Conservation (phyloP, 768 basidiomycete species). For the Clitopilus passeckerianus region DNA sequence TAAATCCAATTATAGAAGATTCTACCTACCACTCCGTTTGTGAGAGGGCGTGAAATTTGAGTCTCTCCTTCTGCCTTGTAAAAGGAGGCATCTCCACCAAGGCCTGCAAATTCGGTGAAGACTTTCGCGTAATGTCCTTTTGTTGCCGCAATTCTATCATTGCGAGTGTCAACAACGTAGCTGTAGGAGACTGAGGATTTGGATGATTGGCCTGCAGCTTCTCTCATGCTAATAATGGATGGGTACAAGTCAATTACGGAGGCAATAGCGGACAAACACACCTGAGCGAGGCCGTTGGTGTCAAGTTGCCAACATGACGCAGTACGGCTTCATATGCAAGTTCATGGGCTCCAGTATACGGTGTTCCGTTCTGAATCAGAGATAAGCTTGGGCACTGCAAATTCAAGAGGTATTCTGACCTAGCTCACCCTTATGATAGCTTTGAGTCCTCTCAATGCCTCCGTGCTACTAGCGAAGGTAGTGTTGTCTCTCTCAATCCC, state of each 20-base stretch:
- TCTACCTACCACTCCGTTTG: slow-evolving; percentile 52
- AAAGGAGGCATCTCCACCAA: slow-evolving; percentile 77
- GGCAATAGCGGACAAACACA: slow-evolving; percentile 24
- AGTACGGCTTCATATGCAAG: slow-evolving; percentile 80
- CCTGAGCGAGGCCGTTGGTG: slow-evolving; percentile 80
- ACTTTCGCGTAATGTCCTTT: slow-evolving; percentile 59
- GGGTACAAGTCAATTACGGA: not conserved
- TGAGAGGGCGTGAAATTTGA: slow-evolving; percentile 54
- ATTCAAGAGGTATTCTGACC: slow-evolving; percentile 30
- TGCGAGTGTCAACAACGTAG: slow-evolving; percentile 70
- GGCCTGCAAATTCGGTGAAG: slow-evolving; percentile 68
- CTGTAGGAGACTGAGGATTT: slow-evolving; percentile 86
- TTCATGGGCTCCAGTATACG: slow-evolving; percentile 56
- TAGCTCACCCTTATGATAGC: slow-evolving; percentile 74
- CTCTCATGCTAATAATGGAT: slow-evolving; percentile 57
- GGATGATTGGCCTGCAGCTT: slow-evolving; percentile 71
- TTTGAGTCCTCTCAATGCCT: slow-evolving; percentile 60
- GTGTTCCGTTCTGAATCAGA: slow-evolving; percentile 28
- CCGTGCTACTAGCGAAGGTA: slow-evolving; percentile 65
- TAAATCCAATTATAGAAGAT: not conserved
- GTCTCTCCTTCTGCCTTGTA: slow-evolving; percentile 69
- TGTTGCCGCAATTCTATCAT: slow-evolving; percentile 61
- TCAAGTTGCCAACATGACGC: slow-evolving; percentile 68
- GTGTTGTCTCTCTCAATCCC: slow-evolving; percentile 79
- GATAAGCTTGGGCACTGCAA: slow-evolving; percentile 13